A percentile compares a stretch with the other conserved stretches of the same genome.
phyloP scores from a whole-genome alignment of 352 stramenopile genomes.

The Blastocystis sp. region DNA sequence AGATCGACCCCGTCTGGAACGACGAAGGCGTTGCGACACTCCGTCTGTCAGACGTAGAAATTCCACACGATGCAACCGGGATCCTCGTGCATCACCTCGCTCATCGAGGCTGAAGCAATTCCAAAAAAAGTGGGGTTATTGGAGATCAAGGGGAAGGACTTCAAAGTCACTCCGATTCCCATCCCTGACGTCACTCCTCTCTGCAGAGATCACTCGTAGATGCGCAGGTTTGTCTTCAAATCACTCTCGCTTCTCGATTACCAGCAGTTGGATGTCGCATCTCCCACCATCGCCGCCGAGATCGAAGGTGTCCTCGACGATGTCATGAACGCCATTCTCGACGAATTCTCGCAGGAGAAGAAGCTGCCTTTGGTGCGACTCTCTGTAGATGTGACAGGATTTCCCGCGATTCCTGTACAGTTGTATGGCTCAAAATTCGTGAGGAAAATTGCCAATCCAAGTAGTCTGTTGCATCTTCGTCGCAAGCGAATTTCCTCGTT shows the following conservation, averaged over 20 bases:
- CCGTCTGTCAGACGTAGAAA: neutral
- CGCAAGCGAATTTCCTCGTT: neutral
- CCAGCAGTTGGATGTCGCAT: conserved; percentile 62
- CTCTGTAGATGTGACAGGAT: neutral
- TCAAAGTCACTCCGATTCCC: conserved; percentile 76
- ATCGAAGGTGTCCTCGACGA: conserved; percentile 2
- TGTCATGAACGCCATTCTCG: neutral
- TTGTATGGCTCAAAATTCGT: conserved; percentile 49
- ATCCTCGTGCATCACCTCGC: conserved; percentile 86
- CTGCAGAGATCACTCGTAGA: conserved; percentile 64
- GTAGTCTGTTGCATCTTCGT: neutral
- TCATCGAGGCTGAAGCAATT: conserved; percentile 76
- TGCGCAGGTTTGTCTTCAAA: conserved; percentile 83
- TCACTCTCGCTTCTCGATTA: conserved; percentile 78
- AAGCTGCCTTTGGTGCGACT: conserved; percentile 42
- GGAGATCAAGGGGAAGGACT: conserved; percentile 74
- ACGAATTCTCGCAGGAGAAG: neutral
- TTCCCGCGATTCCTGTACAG: conserved; percentile 15
- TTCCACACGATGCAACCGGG: conserved; percentile 93
- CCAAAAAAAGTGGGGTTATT: conserved; percentile 79
- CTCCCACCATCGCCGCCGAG: conserved; percentile 80
- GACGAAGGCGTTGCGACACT: conserved; percentile 66
- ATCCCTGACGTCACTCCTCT: conserved; percentile 67
- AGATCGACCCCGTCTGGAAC: conserved; percentile 78
- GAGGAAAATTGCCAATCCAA: conserved; percentile 44